Base-by-base conservation (phyloP, 768 basidiomycete species). In the Fomitopsis pulvina region DNA sequence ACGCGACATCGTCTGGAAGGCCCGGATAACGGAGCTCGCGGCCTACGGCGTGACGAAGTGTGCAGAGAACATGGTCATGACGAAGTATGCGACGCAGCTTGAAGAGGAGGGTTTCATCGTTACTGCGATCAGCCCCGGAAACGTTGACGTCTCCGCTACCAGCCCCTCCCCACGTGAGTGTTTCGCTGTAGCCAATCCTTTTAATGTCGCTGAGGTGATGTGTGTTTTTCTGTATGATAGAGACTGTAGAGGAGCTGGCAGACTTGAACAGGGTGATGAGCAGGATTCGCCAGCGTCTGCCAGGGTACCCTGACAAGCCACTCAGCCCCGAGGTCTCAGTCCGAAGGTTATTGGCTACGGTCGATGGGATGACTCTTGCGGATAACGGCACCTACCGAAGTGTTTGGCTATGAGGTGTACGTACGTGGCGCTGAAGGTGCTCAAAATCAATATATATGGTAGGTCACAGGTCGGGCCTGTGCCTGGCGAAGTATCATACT, bases 41-140 rank as follows among this genome's bases (percentile, higher is more conserved):
- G 53, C 67, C n/a, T 74, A 74, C 59, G 52, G 57, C 28, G 61
- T 66, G n/a, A 62, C 69, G 29, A 72, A 74, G 58, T 62, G 66
- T 3, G 71, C 67, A 4, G 32, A 66, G 9, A 65, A 69, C 47
- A 64, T 72, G 63, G 67, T 61, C n/a, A 56, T 65, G 12, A 64
- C 61, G n/a, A 72, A 72, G 50, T 73, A 69, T 45, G 68, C 71
- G 3, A 56, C 53, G 6, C 39, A 55, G 29, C 32, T 46, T 18
- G 45, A 32, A 32, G 12, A 29, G 3, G 45, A 46, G n/a, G 45
- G 29, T 7, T 46, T 46, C 45, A 34, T 37, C 30, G 45, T 46
- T 18, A 14, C 24, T 5, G 29, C 45, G 11, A 16, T 46, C 29
- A 27, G 30, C 32, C 45, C 45, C 30, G 45, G 45, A 22, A 18